These are phyloP conservation scores for Camellia granthamiana DNA, from an alignment of 148 eudicot genomes.

Conservation along the genomic window DNA sequence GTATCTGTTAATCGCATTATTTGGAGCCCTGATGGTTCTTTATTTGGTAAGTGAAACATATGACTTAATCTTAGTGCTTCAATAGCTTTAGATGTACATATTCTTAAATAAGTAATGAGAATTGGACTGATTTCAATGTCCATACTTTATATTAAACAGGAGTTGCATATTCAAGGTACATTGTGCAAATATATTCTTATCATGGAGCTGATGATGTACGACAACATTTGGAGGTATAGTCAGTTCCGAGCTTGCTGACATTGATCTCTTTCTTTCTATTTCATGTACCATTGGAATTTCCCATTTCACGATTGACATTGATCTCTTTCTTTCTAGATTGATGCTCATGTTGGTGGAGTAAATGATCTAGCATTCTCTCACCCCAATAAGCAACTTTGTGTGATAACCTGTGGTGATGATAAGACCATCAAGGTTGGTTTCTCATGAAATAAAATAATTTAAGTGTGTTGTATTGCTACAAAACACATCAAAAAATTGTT, in stretches of 20 bases:
- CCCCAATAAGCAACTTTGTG: conserved; percentile 70
- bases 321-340: conserved; percentile 50
- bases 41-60: conserved; percentile 55
- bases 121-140: not conserved
- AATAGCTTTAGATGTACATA: not conserved
- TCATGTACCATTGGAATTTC: not conserved
- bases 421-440: conserved; percentile 70
- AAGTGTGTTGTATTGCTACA: not conserved
- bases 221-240: conserved; percentile 72
- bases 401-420: conserved; percentile 93
- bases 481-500: not conserved
- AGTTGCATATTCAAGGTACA: conserved; percentile 80
- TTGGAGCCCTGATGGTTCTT: conserved; percentile 93
- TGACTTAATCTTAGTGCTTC: not conserved
- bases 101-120: not conserved
- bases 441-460: not conserved
- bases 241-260: conserved; percentile 3
- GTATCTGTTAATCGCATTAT: conserved; percentile 85
- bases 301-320: not conserved
- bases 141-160: conserved; percentile 37
- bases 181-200: conserved; percentile 81
- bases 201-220: conserved; percentile 55
- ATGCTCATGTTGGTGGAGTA: conserved; percentile 87
- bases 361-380: conserved; percentile 88
- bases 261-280: not conserved